These are phyloP conservation scores for Xerocomus potaroensis DNA, from an alignment of 768 basidiomycete species.

Conservation along the genomic window DNA sequence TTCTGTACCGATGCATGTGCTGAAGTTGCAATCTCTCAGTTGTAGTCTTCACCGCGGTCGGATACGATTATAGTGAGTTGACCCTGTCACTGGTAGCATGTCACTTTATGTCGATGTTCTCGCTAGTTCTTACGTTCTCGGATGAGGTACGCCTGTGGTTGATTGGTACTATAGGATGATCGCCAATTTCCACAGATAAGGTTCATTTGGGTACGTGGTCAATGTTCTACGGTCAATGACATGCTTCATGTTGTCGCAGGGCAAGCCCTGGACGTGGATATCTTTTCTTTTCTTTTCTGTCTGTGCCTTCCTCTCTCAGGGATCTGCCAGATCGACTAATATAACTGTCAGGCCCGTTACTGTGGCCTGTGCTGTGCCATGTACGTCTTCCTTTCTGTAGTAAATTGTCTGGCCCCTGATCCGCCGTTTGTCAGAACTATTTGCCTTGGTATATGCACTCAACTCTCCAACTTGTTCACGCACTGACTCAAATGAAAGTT, in stretches of 20 bases:
- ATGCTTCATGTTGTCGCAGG: not conserved
- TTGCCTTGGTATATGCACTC: not conserved
- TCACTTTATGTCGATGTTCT: not conserved
- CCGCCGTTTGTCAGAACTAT: not conserved
- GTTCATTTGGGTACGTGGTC: not conserved
- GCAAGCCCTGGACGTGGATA: not conserved
- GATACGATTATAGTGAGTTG: not conserved
- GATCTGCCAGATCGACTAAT: not conserved
- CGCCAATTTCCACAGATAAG: not conserved
- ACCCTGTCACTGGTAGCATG: not conserved
- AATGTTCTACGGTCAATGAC: not conserved
- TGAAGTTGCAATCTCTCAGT: not conserved
- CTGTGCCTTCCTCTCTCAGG: too few relatives aligned
- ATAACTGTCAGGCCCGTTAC: not conserved
- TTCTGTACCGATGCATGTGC: not conserved
- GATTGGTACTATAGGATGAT: not conserved
- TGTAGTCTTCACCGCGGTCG: not conserved
- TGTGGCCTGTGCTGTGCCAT: not conserved
- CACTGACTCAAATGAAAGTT: not conserved
- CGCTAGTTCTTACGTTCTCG: not conserved
- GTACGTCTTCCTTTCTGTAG: not conserved
- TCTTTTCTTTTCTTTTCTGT: not conserved
- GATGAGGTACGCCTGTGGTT: not conserved
- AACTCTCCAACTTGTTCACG: not conserved
- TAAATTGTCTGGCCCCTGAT: not conserved